phyloP scores from a whole-genome alignment of 768 basidiomycete species.

The Sarcomyxa edulis region DNA sequence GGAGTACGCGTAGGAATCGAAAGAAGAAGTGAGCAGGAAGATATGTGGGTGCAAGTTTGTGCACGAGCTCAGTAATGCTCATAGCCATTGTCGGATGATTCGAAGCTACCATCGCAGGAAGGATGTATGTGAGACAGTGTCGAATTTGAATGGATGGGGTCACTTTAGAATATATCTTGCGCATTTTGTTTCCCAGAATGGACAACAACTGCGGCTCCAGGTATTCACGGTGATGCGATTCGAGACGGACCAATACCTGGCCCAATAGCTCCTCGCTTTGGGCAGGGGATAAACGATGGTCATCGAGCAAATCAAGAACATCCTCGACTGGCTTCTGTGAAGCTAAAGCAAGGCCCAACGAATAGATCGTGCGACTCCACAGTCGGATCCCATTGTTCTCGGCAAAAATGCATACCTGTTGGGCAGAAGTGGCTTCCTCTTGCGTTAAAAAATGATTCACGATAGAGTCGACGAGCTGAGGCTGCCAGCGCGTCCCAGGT shows the following conservation, averaged over 20 bases:
- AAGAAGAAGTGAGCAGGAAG: conserved; percentile 34
- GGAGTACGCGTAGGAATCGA: conserved; percentile 32
- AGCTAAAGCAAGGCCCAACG: conserved; percentile 28
- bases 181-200: conserved; percentile 28
- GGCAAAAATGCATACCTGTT: conserved; percentile 27
- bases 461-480: conserved; percentile 19
- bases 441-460: conserved; percentile 14
- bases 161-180: conserved; percentile 26
- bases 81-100: conserved; percentile 30
- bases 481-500: conserved; percentile 17
- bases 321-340: conserved; percentile 19
- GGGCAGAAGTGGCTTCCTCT: conserved; percentile 24
- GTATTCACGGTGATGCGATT: conserved; percentile 23
- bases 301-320: conserved; percentile 28
- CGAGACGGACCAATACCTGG: conserved; percentile 31
- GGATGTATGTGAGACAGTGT: conserved; percentile 42
- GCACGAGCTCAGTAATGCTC: conserved; percentile 33
- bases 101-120: conserved; percentile 32
- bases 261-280: conserved; percentile 32
- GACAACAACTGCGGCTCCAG: conserved; percentile 23
- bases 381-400: conserved; percentile 14
- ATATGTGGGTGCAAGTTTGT: conserved; percentile 25
- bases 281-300: conserved; percentile 20
- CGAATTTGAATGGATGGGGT: conserved; percentile 26
- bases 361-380: conserved; percentile 16